A percentile compares a stretch with the other conserved stretches of the same genome.
phyloP scores from a whole-genome alignment of 2,329 filamentous ascomycete species.

The Pseudogymnoascus sp. region DNA sequence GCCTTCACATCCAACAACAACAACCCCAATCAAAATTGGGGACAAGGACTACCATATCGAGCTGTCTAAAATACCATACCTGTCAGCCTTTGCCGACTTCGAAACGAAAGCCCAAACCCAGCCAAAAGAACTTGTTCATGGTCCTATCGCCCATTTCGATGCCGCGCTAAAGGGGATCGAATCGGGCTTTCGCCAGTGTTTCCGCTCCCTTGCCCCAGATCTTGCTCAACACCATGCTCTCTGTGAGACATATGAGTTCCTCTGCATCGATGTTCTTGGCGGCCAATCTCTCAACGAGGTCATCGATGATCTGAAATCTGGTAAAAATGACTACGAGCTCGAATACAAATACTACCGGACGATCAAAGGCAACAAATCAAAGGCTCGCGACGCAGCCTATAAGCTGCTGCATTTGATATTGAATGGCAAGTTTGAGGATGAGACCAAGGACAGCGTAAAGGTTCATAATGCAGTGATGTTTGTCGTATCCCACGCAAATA shows the following conservation, averaged over 20 bases:
- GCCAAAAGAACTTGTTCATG: slow-evolving; percentile 21
- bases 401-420: slow-evolving; percentile 25
- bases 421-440: slow-evolving; percentile 20
- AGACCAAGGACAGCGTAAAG: slow-evolving; percentile 21
- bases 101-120: slow-evolving; percentile 24
- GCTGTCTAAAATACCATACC: not conserved
- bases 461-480: slow-evolving; percentile 25
- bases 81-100: not conserved
- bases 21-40: not conserved
- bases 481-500: slow-evolving; percentile 25
- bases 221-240: slow-evolving; percentile 24
- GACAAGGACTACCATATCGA: not conserved
- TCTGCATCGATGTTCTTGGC: slow-evolving; percentile 22
- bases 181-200: slow-evolving; percentile 28
- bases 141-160: slow-evolving; percentile 23
- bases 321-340: slow-evolving; percentile 1
- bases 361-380: slow-evolving; percentile 14
- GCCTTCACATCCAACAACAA: not conserved
- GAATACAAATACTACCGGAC: too few relatives aligned
- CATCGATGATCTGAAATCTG: slow-evolving; percentile 22
- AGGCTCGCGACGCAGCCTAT: slow-evolving; percentile 26
- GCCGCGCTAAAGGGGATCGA: slow-evolving; percentile 27
- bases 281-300: slow-evolving; percentile 22
- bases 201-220: slow-evolving; percentile 23
- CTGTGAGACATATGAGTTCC: slow-evolving; percentile 27